Percentiles rank a stretch among this genome's conserved stretches.
Conservation (phyloP, 257 asterid species). For the Leptodermis oblonga region DNA sequence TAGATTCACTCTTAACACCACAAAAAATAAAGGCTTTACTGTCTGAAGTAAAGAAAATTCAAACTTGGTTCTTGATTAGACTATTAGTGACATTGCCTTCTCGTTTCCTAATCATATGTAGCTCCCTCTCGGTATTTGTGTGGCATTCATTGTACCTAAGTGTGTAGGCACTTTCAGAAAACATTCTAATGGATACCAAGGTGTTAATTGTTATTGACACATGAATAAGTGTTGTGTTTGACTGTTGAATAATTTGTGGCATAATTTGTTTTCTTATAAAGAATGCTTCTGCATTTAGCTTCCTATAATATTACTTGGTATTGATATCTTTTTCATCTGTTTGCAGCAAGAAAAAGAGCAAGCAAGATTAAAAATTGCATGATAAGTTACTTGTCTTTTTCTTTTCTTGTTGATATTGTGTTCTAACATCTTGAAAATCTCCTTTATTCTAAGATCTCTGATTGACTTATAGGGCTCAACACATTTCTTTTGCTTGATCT, state of each 20-base stretch:
- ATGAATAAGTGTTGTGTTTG: neutral
- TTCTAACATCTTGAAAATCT: neutral
- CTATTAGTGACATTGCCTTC: conserved; percentile 11
- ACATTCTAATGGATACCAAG: conserved; percentile 62
- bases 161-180: conserved; percentile 71
- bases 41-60: neutral
- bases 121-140: conserved; percentile 99
- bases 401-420: neutral
- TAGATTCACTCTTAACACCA: neutral
- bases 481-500: neutral
- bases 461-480: too few species aligned
- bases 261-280: neutral
- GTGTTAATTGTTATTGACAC: conserved; percentile 26
- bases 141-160: conserved; percentile 94
- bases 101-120: conserved; percentile 35
- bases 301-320: neutral
- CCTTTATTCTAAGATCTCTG: neutral
- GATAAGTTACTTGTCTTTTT: conserved; percentile 51
- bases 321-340: conserved; percentile 8
- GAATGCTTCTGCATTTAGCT: neutral
- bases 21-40: neutral
- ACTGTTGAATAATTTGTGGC: neutral
- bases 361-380: conserved; percentile 55
- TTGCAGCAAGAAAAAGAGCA: conserved; percentile 72
- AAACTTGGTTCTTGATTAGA: neutral